phyloP scores from a whole-genome alignment of 345 rosid species.

The Corymbia maculata region DNA sequence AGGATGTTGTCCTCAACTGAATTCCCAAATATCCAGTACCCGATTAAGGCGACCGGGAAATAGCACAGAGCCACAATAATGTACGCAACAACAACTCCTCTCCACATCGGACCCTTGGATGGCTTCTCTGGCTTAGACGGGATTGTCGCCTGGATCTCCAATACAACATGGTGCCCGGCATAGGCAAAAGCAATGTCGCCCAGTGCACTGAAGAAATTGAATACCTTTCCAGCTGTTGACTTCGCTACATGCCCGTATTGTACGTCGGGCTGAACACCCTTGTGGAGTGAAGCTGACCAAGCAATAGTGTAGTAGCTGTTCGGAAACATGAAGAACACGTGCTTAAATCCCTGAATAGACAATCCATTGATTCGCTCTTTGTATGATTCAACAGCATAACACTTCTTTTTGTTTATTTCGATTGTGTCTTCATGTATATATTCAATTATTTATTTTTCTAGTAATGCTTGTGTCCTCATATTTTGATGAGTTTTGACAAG shows the following conservation, averaged over 20 bases:
- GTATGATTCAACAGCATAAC: background rate
- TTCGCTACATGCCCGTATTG: slow-evolving; percentile 31
- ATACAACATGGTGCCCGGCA: slow-evolving; percentile 64
- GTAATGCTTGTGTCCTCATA: background rate
- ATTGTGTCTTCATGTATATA: background rate
- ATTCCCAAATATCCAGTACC: slow-evolving; percentile 56
- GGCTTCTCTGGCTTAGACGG: slow-evolving; percentile 75
- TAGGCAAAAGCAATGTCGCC: slow-evolving; percentile 72
- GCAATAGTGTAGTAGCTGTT: slow-evolving; percentile 69
- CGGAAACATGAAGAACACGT: too few relatives aligned
- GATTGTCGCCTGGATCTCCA: slow-evolving; percentile 78
- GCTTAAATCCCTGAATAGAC: background rate
- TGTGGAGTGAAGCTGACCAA: slow-evolving; percentile 46
- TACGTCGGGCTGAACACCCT: slow-evolving; percentile 41
- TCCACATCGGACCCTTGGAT: slow-evolving; percentile 69
- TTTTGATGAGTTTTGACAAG: background rate
- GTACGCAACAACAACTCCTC: slow-evolving; percentile 61
- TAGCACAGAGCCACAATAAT: slow-evolving; percentile 65
- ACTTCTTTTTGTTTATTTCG: too few relatives aligned
- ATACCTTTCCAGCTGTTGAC: slow-evolving; percentile 24
- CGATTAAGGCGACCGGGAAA: slow-evolving; percentile 65
- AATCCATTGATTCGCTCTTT: background rate
- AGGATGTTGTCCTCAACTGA: slow-evolving; percentile 47
- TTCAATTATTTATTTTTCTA: background rate
- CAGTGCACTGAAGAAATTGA: slow-evolving; percentile 52